These are phyloP conservation scores for Tolypocladium amazonense DNA, from an alignment of 2,329 filamentous ascomycete genomes.

Conservation along the genomic window DNA sequence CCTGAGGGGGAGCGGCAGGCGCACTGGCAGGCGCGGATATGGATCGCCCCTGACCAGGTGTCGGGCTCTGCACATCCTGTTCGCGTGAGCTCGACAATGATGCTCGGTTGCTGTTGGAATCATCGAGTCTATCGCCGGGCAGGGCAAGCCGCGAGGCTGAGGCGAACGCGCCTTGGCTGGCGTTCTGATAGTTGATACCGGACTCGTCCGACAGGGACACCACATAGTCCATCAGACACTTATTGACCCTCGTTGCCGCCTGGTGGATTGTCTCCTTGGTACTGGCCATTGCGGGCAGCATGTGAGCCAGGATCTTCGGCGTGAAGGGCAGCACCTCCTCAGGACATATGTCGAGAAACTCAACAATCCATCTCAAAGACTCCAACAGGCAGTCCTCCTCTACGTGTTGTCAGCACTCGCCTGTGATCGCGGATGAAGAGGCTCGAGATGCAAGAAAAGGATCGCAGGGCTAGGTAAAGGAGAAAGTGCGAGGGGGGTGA, in stretches of 20 bases:
- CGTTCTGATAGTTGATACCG: constrained; percentile 14
- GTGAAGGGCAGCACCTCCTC: constrained; percentile 95
- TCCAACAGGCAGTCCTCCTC: constrained; percentile 90
- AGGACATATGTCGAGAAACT: constrained; percentile 92
- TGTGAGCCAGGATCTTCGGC: constrained; percentile 80
- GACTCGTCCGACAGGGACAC: constrained; percentile 74
- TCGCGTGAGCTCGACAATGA: constrained; percentile 45
- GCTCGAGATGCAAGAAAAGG: background rate
- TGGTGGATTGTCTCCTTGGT: constrained; percentile 81
- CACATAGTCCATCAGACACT: constrained; percentile 85
- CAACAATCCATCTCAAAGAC: constrained; percentile 87
- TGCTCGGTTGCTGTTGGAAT: constrained; percentile 35
- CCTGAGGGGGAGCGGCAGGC: constrained; percentile 33
- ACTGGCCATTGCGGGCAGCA: constrained; percentile 89
- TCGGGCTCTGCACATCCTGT: constrained; percentile 39
- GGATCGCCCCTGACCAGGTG: constrained; percentile 37
- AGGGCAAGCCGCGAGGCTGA: constrained; percentile 31
- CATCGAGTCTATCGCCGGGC: constrained; percentile 33
- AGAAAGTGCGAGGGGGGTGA: background rate
- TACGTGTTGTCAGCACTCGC: constrained; percentile 16
- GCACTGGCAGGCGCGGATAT: constrained; percentile 34
- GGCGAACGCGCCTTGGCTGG: constrained; percentile 14
- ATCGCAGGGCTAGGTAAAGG: background rate
- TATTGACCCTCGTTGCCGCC: constrained; percentile 82
- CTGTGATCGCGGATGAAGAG: background rate